Conservation (phyloP, 2,329 filamentous ascomycete species). For the Trichophyton mentagrophytes region DNA sequence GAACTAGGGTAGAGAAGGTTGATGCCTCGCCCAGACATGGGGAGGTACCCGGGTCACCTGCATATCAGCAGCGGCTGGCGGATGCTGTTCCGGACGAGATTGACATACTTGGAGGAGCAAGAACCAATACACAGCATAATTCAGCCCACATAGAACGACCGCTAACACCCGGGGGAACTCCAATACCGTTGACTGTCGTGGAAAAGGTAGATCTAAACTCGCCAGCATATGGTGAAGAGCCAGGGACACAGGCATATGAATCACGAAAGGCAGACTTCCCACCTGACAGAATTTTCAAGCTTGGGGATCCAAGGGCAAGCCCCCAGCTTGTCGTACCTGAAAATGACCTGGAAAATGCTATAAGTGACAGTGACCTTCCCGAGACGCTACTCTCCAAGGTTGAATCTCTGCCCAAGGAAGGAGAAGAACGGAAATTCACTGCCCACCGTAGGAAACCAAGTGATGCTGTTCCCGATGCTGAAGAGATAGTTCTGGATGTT, state of each 20-base stretch:
- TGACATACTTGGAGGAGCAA: constrained; percentile 41
- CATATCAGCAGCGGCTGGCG: constrained; percentile 44
- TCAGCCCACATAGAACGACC: constrained; percentile 28
- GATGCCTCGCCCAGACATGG: constrained; percentile 47
- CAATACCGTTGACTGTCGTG: constrained; percentile 47
- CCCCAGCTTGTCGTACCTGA: constrained; percentile 2
- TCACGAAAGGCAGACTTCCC: constrained; percentile 45
- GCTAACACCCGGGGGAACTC: constrained; percentile 39
- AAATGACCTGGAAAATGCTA: not conserved
- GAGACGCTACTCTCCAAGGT: constrained; percentile 35
- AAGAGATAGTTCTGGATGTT: constrained; percentile 33
- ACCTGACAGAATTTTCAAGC: constrained; percentile 45
- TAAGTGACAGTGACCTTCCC: constrained; percentile 21
- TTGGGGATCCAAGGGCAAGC: constrained; percentile 14
- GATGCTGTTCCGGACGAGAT: constrained; percentile 54
- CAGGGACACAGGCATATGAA: constrained; percentile 47
- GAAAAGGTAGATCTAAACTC: constrained; percentile 47
- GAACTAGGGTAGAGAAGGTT: constrained; percentile 51
- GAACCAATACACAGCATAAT: constrained; percentile 30
- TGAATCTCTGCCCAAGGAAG: constrained; percentile 28
- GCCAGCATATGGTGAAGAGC: constrained; percentile 49
- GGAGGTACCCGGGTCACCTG: constrained; percentile 48
- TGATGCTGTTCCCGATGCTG: constrained; percentile 33
- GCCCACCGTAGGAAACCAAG: constrained; percentile 30
- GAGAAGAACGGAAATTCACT: constrained; percentile 10